Percentiles rank a stretch among this genome's conserved stretches.
phyloP scores from a whole-genome alignment of 192 early-diverging fungal species.

The Pecoramyces ruminantium region DNA sequence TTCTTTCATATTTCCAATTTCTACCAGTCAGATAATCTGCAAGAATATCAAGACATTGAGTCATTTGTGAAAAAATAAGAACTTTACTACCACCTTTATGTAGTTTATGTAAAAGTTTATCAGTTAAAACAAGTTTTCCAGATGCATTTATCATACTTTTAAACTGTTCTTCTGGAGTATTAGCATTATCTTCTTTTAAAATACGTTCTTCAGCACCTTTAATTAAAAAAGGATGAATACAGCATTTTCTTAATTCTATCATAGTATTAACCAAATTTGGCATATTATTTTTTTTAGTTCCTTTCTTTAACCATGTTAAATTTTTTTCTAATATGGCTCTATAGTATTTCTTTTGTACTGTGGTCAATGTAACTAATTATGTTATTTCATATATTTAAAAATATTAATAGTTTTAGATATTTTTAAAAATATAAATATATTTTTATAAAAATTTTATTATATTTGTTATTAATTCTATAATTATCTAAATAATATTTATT shows the following conservation, averaged over 20 bases:
- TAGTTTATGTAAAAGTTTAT: constrained; percentile 60
- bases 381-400: no score
- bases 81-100: constrained; percentile 65
- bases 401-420: no score
- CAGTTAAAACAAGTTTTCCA: constrained; percentile 69
- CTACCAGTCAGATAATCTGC: constrained; percentile 64
- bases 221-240: constrained; percentile 72
- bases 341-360: constrained; percentile 70
- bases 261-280: constrained; percentile 73
- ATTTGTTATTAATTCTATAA: no score
- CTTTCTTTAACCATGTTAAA: constrained; percentile 64
- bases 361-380: constrained; percentile 25
- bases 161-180: constrained; percentile 41
- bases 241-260: constrained; percentile 81
- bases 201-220: constrained; percentile 68
- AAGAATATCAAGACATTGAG: constrained; percentile 58
- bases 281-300: constrained; percentile 35
- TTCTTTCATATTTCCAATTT: constrained; percentile 56
- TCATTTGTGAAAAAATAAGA: constrained; percentile 79
- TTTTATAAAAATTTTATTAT: no score
- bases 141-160: constrained; percentile 55
- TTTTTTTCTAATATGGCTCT: constrained; percentile 68
- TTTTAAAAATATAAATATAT: no score
- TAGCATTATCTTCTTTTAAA: constrained; percentile 37
- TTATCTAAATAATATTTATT: no score